Evolutionary conservation across 2,329 filamentous ascomycete genomes (phyloP).

Genomic region (Colletotrichum neosansevieriae): DNA sequence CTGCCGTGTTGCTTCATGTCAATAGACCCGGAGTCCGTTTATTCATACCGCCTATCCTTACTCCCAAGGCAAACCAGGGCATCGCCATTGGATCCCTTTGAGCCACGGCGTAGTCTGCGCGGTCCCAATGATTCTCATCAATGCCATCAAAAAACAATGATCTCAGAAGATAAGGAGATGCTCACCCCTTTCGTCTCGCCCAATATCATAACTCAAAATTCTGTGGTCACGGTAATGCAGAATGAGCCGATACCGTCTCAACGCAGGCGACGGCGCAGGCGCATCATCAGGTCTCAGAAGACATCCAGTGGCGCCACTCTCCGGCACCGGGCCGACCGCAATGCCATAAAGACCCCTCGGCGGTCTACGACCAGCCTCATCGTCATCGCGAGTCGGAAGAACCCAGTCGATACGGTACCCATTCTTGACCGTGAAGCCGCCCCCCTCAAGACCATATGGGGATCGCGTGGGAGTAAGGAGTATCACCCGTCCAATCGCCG

Average conservation of each 20-base stretch:
- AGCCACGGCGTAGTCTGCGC: background rate
- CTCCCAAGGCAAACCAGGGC: no score
- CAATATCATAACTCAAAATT: slow-evolving; percentile 77
- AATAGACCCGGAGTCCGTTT: no score
- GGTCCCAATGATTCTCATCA: background rate
- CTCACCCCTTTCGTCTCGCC: slow-evolving; percentile 52
- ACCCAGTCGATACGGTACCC: slow-evolving; percentile 67
- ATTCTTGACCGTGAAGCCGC: slow-evolving; percentile 46
- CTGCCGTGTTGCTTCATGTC: background rate
- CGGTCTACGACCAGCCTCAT: slow-evolving; percentile 57
- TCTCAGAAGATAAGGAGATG: slow-evolving; percentile 37
- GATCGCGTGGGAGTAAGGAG: slow-evolving; percentile 67
- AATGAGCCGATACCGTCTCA: slow-evolving; percentile 74
- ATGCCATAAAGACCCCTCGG: slow-evolving; percentile 73
- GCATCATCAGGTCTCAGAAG: slow-evolving; percentile 40
- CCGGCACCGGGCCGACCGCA: slow-evolving; percentile 74
- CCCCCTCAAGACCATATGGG: slow-evolving; percentile 2
- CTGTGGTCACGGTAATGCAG: slow-evolving; percentile 79
- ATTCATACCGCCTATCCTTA: background rate
- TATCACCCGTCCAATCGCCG: slow-evolving; percentile 73
- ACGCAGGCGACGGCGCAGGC: slow-evolving; percentile 44
- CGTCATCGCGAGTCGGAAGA: slow-evolving; percentile 61
- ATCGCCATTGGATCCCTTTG: background rate
- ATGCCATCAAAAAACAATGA: background rate
- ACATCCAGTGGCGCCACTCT: slow-evolving; percentile 46